phyloP scores from a whole-genome alignment of 768 basidiomycete genomes.

The Xanthoconium purpureum region DNA sequence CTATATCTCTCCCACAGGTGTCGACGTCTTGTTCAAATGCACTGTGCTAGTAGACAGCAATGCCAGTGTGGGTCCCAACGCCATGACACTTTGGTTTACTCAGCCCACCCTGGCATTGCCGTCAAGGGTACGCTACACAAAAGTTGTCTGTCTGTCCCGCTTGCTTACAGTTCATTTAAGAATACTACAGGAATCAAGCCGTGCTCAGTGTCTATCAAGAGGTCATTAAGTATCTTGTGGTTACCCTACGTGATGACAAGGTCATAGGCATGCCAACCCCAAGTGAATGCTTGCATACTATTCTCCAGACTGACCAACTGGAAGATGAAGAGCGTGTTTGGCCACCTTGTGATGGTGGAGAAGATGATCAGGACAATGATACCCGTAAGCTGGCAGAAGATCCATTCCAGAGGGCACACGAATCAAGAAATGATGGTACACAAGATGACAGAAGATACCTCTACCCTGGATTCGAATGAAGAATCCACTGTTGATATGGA shows the following conservation, averaged over 20 bases:
- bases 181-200: slow-evolving; percentile 82
- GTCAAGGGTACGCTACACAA: slow-evolving; percentile 57
- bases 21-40: slow-evolving; percentile 76
- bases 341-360: slow-evolving; percentile 79
- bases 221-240: slow-evolving; percentile 66
- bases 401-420: slow-evolving; percentile 46
- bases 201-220: slow-evolving; percentile 67
- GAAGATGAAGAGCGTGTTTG: slow-evolving; percentile 44
- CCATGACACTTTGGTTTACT: slow-evolving; percentile 81
- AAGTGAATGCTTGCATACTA: slow-evolving; percentile 19
- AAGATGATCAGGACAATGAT: slow-evolving; percentile 44
- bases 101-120: slow-evolving; percentile 82
- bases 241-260: slow-evolving; percentile 50
- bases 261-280: slow-evolving; percentile 15
- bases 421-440: slow-evolving; percentile 32
- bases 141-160: not conserved
- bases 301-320: slow-evolving; percentile 38
- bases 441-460: too few species aligned
- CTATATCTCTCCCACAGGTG: slow-evolving; percentile 43
- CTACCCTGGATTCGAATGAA: too few species aligned
- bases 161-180: slow-evolving; percentile 41
- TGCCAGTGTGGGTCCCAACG: slow-evolving; percentile 78
- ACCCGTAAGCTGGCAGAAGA: slow-evolving; percentile 32
- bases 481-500: too few species aligned
- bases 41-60: slow-evolving; percentile 91